These are phyloP conservation scores for Cruciata laevipes DNA, from an alignment of 257 asterid genomes.

Conservation along the genomic window DNA sequence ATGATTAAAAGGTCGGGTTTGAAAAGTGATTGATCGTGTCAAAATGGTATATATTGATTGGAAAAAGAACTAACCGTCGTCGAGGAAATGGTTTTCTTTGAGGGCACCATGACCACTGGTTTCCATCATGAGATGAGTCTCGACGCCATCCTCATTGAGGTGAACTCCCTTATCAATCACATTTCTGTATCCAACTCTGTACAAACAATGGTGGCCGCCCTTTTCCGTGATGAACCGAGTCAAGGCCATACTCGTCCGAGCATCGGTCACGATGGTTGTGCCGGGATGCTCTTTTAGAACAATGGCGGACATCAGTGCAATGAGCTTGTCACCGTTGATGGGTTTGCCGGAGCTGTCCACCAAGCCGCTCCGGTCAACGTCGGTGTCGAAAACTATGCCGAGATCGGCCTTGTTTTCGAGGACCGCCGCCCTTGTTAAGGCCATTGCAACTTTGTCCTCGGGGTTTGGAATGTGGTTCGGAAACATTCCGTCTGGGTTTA, in stretches of 20 bases:
- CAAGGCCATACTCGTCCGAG: constrained; percentile 71
- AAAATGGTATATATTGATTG: not conserved
- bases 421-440: constrained; percentile 68
- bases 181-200: constrained; percentile 82
- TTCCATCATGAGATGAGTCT: constrained; percentile 93
- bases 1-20: too few relatives aligned
- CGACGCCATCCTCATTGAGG: constrained; percentile 57
- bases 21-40: too few relatives aligned
- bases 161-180: constrained; percentile 83
- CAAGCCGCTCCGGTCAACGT: constrained; percentile 84
- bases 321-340: constrained; percentile 71
- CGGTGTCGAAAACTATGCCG: constrained; percentile 88
- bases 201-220: constrained; percentile 78
- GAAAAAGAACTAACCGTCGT: constrained; percentile 50
- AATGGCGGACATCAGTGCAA: constrained; percentile 77
- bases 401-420: constrained; percentile 65
- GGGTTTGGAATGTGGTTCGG: constrained; percentile 97
- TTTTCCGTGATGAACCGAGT: constrained; percentile 44
- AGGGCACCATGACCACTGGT: constrained; percentile 90
- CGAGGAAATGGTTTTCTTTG: constrained; percentile 76
- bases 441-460: constrained; percentile 82
- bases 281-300: constrained; percentile 69
- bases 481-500: constrained; percentile 92
- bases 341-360: constrained; percentile 73
- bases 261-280: constrained; percentile 77